Base-by-base conservation (phyloP, 805 yeast species). In the Maudiozyma bulderi region DNA sequence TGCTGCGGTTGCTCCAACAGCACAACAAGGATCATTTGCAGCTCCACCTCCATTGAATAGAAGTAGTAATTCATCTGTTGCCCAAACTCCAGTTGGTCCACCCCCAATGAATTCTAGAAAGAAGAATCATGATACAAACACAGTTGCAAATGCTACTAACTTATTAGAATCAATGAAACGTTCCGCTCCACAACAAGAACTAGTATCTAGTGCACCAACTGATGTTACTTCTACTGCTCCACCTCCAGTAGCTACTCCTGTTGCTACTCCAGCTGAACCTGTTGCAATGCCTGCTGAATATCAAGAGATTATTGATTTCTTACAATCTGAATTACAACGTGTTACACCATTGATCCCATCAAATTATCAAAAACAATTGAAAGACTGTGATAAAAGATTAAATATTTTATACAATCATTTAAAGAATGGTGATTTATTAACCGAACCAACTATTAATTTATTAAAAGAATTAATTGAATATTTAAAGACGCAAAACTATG, bases 301-400 rank as follows among this genome's bases (percentile, higher is more conserved):
- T 8, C 59, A 67, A 57, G 81, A 82, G 14, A 78, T 93, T 43
- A 80, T 70, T 57, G 72, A 75, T n/a, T 71, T 71, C 10, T 74
- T 93, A 48, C 69, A 72, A 11, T 62, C 67, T 5, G 80, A 80
- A 55, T 65, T 87, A 56, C 76, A 72, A 30, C 73, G 78, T 32
- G 81, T 87, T 14, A 77, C 81, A 57, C 91, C 95, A 14, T 71
- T 73, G 43, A 77, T 88, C 41, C 95, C 96, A 29, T 85, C 80
- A 45, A 81, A 79, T 62, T 87, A 78, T 59, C 65, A 75, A 30
- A 83, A 80, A 53, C 96, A 88, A 60, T 76, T 84, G 47, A 71
- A 68, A 43, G 98, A 91, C 64, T 81, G 95, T 61, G 91, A 82
- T 57, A 84, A 84, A 71, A 80, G 98, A 65, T 68, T 93, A 50